These are phyloP conservation scores for Aspergillus hortae DNA, from an alignment of 2,329 filamentous ascomycete species.

Conservation along the genomic window DNA sequence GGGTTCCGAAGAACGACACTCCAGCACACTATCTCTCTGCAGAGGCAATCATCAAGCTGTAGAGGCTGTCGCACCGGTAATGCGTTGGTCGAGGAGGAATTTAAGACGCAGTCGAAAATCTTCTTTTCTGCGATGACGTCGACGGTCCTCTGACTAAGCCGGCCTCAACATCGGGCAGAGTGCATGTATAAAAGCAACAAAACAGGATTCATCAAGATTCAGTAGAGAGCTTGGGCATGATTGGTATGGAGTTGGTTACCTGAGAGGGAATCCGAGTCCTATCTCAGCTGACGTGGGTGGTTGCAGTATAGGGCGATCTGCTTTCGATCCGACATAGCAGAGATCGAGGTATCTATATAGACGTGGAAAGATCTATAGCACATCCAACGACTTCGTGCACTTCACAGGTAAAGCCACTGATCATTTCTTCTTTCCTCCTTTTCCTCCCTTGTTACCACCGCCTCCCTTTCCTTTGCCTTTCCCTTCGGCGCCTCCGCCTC, in stretches of 20 bases:
- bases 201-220: neutral
- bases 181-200: neutral
- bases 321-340: no score
- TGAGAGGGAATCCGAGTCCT: no score
- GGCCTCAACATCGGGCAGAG: neutral
- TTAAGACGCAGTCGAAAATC: slow-evolving; percentile 3
- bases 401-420: neutral
- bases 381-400: neutral
- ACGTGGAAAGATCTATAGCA: no score
- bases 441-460: slow-evolving; percentile 26
- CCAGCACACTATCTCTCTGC: neutral
- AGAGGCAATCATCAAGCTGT: neutral
- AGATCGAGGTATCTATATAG: no score
- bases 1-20: neutral
- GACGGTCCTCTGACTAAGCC: slow-evolving; percentile 6
- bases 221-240: no score
- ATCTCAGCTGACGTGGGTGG: no score
- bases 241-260: no score
- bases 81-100: neutral
- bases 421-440: slow-evolving; percentile 41
- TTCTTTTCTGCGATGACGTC: slow-evolving; percentile 8
- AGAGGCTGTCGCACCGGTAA: neutral
- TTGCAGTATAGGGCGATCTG: no score
- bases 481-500: slow-evolving; percentile 34
- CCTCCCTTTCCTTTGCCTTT: slow-evolving; percentile 36